Percentiles rank a stretch among this genome's conserved stretches.
Conservation (phyloP, 2,329 filamentous ascomycete genomes). For the Diplodia scrobiculata region DNA sequence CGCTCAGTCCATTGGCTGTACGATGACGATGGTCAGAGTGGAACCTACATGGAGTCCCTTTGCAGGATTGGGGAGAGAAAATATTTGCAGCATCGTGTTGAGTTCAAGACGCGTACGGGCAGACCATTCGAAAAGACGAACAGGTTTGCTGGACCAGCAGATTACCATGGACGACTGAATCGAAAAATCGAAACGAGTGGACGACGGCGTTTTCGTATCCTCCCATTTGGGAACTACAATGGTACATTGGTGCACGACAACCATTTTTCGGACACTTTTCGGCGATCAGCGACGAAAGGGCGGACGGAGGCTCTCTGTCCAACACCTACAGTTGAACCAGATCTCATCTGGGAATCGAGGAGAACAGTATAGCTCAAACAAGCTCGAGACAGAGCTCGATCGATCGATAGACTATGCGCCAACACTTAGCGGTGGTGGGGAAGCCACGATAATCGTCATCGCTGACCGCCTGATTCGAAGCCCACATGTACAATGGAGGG, state of each 20-base stretch:
- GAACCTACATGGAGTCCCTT: neutral
- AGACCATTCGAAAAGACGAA: too few species aligned
- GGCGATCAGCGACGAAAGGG: neutral
- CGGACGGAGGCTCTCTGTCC: neutral
- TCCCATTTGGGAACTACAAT: neutral
- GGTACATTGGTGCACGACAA: neutral
- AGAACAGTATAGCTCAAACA: neutral
- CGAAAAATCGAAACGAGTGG: neutral
- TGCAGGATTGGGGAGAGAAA: neutral
- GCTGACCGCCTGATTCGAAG: neutral
- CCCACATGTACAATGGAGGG: neutral
- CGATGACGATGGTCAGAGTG: constrained; percentile 1
- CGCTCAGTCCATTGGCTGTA: neutral
- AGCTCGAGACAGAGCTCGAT: neutral
- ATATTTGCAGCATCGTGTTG: neutral
- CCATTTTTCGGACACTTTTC: neutral
- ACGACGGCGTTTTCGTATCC: neutral
- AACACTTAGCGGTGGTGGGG: neutral
- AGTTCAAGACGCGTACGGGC: neutral
- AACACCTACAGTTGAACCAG: neutral
- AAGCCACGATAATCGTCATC: neutral
- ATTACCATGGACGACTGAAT: neutral
- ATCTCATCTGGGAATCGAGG: neutral
- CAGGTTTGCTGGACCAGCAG: neutral
- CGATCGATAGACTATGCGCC: neutral